Evolutionary conservation across 352 stramenopile genomes (phyloP).

Genomic region (Lagenidium giganteum): DNA sequence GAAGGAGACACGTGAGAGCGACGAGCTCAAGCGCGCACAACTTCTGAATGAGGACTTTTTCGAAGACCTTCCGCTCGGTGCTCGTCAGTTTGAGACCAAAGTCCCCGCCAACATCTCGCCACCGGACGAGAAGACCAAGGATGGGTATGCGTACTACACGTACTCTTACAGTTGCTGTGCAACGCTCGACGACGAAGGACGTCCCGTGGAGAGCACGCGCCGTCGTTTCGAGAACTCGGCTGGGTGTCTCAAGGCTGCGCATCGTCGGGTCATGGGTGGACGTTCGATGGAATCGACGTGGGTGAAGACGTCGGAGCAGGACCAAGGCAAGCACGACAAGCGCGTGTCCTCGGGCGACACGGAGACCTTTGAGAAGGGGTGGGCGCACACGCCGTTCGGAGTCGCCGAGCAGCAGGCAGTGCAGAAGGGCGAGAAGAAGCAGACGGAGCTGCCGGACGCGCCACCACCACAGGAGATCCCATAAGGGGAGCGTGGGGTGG

Average conservation of each 20-base stretch:
- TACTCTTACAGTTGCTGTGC: conserved; percentile 67
- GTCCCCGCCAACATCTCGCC: conserved; percentile 25
- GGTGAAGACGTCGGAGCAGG: conserved; percentile 29
- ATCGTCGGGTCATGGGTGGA: conserved; percentile 41
- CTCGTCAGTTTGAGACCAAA: conserved; percentile 39
- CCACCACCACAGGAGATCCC: conserved; percentile 41
- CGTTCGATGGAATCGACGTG: conserved; percentile 44
- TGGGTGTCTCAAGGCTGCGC: conserved; percentile 55
- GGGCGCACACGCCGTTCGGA: conserved; percentile 52
- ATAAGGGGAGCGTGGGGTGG: conserved; percentile 11
- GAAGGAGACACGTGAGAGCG: background rate
- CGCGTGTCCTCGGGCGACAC: conserved; percentile 29
- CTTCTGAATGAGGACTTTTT: conserved; percentile 43
- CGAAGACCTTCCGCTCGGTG: conserved; percentile 35
- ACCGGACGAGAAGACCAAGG: conserved; percentile 31
- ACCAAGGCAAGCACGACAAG: conserved; percentile 33
- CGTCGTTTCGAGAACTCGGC: conserved; percentile 63
- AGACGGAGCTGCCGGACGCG: conserved; percentile 41
- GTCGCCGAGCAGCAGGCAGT: conserved; percentile 40
- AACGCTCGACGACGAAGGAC: conserved; percentile 39
- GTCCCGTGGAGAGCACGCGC: conserved; percentile 45
- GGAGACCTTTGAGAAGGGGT: conserved; percentile 42
- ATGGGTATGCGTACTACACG: conserved; percentile 40
- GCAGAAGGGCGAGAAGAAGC: conserved; percentile 23
- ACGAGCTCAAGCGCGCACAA: conserved; percentile 1